Conservation (phyloP, 2,329 filamentous ascomycete genomes). For the Rachicladosporium sp. region DNA sequence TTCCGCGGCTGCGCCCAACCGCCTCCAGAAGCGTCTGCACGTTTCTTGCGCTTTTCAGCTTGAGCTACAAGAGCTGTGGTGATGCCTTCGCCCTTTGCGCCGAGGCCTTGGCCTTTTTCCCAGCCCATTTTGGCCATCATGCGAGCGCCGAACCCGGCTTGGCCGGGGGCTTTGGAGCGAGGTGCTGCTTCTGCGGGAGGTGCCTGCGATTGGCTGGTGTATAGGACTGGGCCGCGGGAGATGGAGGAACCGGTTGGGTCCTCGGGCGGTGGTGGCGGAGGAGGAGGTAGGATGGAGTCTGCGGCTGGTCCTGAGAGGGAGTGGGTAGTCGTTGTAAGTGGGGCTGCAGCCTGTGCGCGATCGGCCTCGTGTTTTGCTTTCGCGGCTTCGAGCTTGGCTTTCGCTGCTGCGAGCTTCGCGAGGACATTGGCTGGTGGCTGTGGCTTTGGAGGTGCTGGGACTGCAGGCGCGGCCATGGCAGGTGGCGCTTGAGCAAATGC, state of each 20-base stretch:
- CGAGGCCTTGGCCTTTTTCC: conserved; percentile 76
- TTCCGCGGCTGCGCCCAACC: conserved; percentile 58
- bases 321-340: conserved; percentile 1
- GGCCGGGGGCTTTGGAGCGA: conserved; percentile 59
- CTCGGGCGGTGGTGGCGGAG: conserved; percentile 7
- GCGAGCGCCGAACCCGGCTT: conserved; percentile 73
- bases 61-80: conserved; percentile 71
- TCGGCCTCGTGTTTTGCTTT: conserved; percentile 2
- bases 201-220: conserved; percentile 29
- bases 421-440: conserved; percentile 12
- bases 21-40: conserved; percentile 64
- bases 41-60: conserved; percentile 74
- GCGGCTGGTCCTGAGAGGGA: conserved; percentile 5
- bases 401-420: conserved; percentile 14
- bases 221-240: conserved; percentile 66
- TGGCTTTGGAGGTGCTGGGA: conserved; percentile 1
- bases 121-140: conserved; percentile 92
- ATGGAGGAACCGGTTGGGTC: conserved; percentile 46
- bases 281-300: conserved; percentile 10
- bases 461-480: background rate
- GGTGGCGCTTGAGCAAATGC: conserved; percentile 2
- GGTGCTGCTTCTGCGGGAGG: conserved; percentile 24
- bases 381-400: conserved; percentile 12
- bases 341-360: conserved; percentile 1
- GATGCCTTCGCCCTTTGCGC: conserved; percentile 71